A percentile compares a stretch with the other conserved stretches of the same genome.
These are phyloP conservation scores for Senna siamea DNA, from an alignment of 306 rosid species.

Conservation along the genomic window DNA sequence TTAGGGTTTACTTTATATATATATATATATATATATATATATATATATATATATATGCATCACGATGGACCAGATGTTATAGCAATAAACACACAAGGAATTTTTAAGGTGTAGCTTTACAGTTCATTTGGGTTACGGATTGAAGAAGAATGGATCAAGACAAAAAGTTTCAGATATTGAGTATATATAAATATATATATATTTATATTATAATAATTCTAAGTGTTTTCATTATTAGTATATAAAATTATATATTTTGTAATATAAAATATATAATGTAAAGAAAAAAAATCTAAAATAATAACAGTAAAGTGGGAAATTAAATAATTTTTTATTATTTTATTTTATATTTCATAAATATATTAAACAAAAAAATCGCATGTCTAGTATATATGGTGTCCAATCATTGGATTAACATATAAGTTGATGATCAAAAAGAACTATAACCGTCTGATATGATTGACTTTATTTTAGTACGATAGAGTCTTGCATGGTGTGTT, in stretches of 20 bases:
- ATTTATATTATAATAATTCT: too few species aligned
- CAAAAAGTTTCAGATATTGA: constrained; percentile 26
- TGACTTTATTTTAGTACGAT: not conserved
- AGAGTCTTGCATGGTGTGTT: too few species aligned
- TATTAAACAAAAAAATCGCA: too few species aligned
- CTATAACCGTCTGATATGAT: not conserved
- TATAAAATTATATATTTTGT: too few species aligned
- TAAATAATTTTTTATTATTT: too few species aligned
- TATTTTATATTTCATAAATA: too few species aligned
- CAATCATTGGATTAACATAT: constrained; percentile 24
- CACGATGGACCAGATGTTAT: not conserved
- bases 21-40: too few species aligned
- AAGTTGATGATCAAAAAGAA: not conserved
- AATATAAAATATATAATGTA: too few species aligned
- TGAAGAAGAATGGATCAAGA: constrained; percentile 35
- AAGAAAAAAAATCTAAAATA: too few species aligned
- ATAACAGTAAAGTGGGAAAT: too few species aligned
- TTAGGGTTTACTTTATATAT: constrained; percentile 1
- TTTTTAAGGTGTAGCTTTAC: constrained; percentile 39
- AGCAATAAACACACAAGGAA: constrained; percentile 19
- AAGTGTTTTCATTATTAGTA: too few species aligned
- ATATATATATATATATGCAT: not conserved
- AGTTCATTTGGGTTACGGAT: constrained; percentile 44
- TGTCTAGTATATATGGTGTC: constrained; percentile 27
- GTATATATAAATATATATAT: constrained; percentile 40